These are phyloP conservation scores for Ministeria vibrans DNA, from an alignment of 78 protist genomes.

Conservation along the genomic window DNA sequence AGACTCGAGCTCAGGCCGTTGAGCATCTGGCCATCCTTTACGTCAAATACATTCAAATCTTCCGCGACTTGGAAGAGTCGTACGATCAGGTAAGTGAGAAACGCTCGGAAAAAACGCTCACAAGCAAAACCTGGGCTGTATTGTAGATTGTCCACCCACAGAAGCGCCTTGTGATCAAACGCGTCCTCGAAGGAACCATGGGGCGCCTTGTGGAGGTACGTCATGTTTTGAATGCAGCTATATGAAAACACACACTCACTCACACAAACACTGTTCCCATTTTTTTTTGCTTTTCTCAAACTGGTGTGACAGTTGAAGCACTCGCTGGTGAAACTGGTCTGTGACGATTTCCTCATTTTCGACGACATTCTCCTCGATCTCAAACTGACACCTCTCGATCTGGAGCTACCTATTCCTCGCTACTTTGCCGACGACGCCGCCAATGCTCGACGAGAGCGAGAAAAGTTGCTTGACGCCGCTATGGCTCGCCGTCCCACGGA, in stretches of 20 bases:
- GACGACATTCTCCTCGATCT: conserved; percentile 3
- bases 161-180: not conserved
- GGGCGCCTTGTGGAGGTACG: not conserved
- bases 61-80: not conserved
- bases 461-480: not conserved
- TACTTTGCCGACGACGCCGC: not conserved
- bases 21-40: not conserved
- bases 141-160: conserved; percentile 6
- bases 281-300: too few relatives aligned
- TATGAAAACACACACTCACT: too few relatives aligned
- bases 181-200: not conserved
- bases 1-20: too few relatives aligned
- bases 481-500: not conserved
- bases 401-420: not conserved
- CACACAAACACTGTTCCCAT: too few relatives aligned
- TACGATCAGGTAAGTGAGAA: too few relatives aligned
- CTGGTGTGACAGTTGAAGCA: too few relatives aligned
- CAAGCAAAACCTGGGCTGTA: too few relatives aligned
- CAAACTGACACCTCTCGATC: not conserved
- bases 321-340: not conserved
- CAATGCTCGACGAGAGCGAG: not conserved
- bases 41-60: not conserved
- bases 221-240: too few relatives aligned
- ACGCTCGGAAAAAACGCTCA: too few relatives aligned
- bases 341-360: not conserved